A percentile compares a stretch with the other conserved stretches of the same genome.
phyloP scores from a whole-genome alignment of 192 early-diverging fungal genomes.

The Podila epigama region DNA sequence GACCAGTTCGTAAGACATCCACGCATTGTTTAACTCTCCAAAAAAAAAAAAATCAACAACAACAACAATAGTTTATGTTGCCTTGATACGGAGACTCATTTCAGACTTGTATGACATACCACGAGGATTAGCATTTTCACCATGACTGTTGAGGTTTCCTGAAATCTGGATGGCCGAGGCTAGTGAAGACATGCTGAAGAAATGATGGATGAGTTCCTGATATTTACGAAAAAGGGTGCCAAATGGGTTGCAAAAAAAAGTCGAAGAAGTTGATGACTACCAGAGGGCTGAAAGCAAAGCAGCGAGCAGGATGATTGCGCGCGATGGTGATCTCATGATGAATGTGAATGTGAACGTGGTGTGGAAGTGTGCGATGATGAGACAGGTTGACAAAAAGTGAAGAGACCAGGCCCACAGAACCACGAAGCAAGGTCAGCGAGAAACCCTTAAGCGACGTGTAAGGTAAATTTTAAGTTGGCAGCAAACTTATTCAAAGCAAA shows the following conservation, averaged over 20 bases:
- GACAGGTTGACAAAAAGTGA: no score
- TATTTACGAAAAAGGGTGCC: neutral
- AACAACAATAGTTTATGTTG: neutral
- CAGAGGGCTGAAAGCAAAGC: neutral
- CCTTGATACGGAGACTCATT: neutral
- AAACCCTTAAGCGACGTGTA: no score
- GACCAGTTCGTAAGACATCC: neutral
- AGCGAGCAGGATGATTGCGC: neutral
- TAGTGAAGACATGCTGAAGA: conserved; percentile 14
- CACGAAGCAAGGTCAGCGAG: no score
- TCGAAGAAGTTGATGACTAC: neutral
- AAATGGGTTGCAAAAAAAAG: neutral
- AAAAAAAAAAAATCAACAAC: neutral
- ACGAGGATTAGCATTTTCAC: conserved; percentile 23
- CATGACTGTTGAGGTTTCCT: conserved; percentile 12
- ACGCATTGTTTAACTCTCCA: neutral
- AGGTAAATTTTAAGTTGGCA: no score
- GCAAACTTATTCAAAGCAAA: no score
- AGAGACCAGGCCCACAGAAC: no score
- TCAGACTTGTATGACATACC: conserved; percentile 2
- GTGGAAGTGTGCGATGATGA: no score
- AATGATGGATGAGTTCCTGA: neutral
- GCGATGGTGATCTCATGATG: no score
- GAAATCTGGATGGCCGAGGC: conserved; percentile 21
- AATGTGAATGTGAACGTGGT: no score